phyloP scores from a whole-genome alignment of 306 rosid genomes.

The Cicer bijugum region DNA sequence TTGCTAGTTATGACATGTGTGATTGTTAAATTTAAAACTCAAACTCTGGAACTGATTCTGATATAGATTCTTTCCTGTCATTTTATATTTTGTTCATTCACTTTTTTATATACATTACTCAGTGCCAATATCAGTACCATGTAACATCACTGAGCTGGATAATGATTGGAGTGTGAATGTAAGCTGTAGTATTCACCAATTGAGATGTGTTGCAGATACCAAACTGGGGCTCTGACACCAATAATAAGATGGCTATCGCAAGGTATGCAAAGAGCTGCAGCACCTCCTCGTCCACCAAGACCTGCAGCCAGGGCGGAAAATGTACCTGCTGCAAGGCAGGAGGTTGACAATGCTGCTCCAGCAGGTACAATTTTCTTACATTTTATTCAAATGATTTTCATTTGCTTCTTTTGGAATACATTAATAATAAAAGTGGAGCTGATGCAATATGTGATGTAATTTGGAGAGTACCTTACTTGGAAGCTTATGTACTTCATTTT shows the following conservation, averaged over 20 bases:
- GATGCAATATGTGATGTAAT: conserved; percentile 20
- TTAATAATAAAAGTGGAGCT: conserved; percentile 1
- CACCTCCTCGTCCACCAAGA: conserved; percentile 86
- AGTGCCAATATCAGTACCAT: not conserved
- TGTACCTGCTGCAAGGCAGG: conserved; percentile 76
- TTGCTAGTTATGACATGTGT: conserved; percentile 29
- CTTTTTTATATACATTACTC: conserved; percentile 1
- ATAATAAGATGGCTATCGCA: conserved; percentile 88
- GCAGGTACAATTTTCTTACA: conserved; percentile 58
- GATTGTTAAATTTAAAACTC: conserved; percentile 21
- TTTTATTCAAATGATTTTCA: conserved; percentile 33
- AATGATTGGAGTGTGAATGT: conserved; percentile 28
- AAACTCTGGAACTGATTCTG: not conserved
- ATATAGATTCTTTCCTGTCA: conserved; percentile 4
- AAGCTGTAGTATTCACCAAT: conserved; percentile 41
- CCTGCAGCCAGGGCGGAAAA: conserved; percentile 77
- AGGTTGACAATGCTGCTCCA: conserved; percentile 63
- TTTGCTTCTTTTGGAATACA: conserved; percentile 6
- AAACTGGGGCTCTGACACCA: conserved; percentile 94
- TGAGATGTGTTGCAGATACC: conserved; percentile 66
- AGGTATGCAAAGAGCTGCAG: conserved; percentile 96
- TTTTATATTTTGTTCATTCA: not conserved
- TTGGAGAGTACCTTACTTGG: conserved; percentile 7
- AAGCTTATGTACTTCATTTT: conserved; percentile 23
- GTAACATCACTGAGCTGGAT: conserved; percentile 18